Evolutionary conservation across 441 rosid species (phyloP).

Genomic region (Eutrema salsugineum): DNA sequence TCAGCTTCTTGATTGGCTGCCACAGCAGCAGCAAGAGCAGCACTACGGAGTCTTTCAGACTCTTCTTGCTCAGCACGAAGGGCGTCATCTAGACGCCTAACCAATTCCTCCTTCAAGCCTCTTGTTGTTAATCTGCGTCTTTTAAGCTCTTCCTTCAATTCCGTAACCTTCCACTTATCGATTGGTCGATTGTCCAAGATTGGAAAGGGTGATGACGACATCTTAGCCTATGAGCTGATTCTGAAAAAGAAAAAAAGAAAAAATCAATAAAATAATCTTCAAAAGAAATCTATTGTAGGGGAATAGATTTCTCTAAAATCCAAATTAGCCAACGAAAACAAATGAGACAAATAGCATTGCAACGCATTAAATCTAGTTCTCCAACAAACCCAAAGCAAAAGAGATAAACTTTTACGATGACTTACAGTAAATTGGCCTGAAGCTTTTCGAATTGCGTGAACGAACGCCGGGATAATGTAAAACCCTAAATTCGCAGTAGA

Average conservation of each 20-base stretch:
- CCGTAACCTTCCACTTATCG: conserved; percentile 93
- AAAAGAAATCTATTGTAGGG: neutral
- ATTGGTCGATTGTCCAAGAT: conserved; percentile 69
- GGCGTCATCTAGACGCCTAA: conserved; percentile 78
- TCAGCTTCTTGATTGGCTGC: conserved; percentile 17
- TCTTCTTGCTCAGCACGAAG: conserved; percentile 63
- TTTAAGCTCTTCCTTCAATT: conserved; percentile 92
- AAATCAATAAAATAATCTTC: neutral
- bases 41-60: conserved; percentile 29
- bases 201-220: conserved; percentile 78
- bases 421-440: conserved; percentile 32
- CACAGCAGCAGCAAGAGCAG: conserved; percentile 22
- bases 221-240: conserved; percentile 27
- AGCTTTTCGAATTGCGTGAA: neutral
- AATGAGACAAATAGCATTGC: neutral
- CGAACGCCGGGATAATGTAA: neutral
- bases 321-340: neutral
- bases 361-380: neutral
- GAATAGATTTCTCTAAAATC: neutral
- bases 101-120: conserved; percentile 93
- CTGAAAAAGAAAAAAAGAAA: neutral
- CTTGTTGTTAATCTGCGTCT: conserved; percentile 56
- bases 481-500: conserved; percentile 56
- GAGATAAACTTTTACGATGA: neutral
- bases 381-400: neutral